Base-by-base conservation (phyloP, 176 grass and related monocot species). In the Bromus sterilis region DNA sequence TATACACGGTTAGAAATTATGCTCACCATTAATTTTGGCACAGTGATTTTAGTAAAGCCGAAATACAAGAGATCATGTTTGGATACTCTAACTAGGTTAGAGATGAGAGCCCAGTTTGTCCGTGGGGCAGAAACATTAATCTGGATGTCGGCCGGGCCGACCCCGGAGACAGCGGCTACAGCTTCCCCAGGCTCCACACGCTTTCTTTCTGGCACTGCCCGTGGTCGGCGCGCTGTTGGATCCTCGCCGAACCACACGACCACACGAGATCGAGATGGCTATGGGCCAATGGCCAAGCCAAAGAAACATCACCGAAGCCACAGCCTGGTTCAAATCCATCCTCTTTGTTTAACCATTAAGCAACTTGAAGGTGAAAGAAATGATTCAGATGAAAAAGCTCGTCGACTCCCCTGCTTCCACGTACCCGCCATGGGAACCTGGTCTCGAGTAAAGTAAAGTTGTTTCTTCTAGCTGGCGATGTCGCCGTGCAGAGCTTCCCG, bases 141-240 rank as follows among this genome's bases (percentile, higher is more conserved):
- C 7, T 53, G 24, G 44, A 56, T 21, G 40, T 71, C 39, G 39
- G 67, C 66, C 63, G 25, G 49, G 32, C 79, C 46, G 46, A 69
- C 65, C 31, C 66, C 34, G 11, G 51, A 30, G 56, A 58, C 65
- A 23, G 79, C 66, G 44, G 9, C 31, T 11, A 25, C 44, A 42
- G 26, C 75, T 4, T 11, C n/a, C n/a, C 9, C 20, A n/a, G 2
- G 0, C 15, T 41, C 58, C 37, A 31, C 76, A 14, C 16, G 23
- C 25, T 68, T 69, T 39, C 6, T 1, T 32, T 53, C 33, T n/a
- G n/a, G n/a, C n/a, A n/a, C n/a, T n/a, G n/a, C n/a, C n/a, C 0
- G 9, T 40, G 78, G 78, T 69, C 78, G 48, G 48, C 34, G 49
- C 15, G 46, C 63, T 80, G 14, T 16, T 80, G 78, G 63, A 40